These are phyloP conservation scores for Avicennia marina DNA, from an alignment of 257 asterid species.

Conservation along the genomic window DNA sequence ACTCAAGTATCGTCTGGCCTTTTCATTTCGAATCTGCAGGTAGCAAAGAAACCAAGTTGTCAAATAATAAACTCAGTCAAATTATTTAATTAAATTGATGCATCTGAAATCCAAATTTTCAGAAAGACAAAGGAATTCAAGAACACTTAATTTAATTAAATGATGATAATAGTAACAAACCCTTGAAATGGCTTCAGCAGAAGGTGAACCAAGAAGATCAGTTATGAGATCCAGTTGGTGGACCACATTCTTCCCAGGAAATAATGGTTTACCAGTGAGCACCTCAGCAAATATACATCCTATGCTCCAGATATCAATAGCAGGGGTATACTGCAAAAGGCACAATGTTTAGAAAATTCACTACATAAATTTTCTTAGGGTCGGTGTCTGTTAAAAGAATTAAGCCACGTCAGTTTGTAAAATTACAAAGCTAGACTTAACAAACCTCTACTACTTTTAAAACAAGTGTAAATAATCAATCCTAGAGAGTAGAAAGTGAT, in stretches of 20 bases:
- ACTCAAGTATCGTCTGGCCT: conserved; percentile 84
- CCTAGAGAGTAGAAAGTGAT: too few species aligned
- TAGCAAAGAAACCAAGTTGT: conserved; percentile 8
- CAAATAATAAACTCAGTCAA: not conserved
- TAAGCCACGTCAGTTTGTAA: not conserved
- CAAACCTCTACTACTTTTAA: too few species aligned
- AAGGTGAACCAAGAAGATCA: conserved; percentile 89
- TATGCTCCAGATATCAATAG: conserved; percentile 94
- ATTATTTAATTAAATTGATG: too few species aligned
- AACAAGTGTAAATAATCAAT: too few species aligned
- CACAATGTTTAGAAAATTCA: not conserved
- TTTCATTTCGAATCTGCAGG: conserved; percentile 84
- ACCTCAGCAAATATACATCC: conserved; percentile 96
- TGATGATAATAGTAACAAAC: conserved; percentile 35
- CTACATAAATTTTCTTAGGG: not conserved
- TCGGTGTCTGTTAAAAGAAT: not conserved
- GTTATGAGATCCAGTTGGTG: conserved; percentile 90
- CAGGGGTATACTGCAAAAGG: conserved; percentile 81
- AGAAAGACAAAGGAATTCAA: too few species aligned
- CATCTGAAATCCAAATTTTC: too few species aligned
- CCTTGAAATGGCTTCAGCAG: conserved; percentile 80
- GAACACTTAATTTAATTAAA: conserved; percentile 1
- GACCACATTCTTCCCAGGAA: conserved; percentile 87
- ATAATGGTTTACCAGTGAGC: conserved; percentile 77
- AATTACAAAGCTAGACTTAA: not conserved